Evolutionary conservation across 257 asterid species (phyloP).

Genomic region (Phtheirospermum japonicum): DNA sequence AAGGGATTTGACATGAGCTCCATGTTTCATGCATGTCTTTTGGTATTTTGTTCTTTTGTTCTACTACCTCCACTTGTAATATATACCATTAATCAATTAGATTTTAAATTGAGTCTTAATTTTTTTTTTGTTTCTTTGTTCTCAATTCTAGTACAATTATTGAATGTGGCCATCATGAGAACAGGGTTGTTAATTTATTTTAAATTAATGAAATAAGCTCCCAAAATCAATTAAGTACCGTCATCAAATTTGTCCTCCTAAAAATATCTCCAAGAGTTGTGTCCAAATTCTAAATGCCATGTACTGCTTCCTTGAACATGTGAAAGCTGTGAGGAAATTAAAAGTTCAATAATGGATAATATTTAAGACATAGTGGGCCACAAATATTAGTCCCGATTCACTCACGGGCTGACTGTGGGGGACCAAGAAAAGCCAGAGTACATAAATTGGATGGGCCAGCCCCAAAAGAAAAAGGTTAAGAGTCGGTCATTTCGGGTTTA

Average conservation of each 20-base stretch:
- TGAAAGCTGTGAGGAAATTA: background rate
- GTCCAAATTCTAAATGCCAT: too few species aligned
- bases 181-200: too few species aligned
- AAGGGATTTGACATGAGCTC: slow-evolving; percentile 32
- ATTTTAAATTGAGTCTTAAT: background rate
- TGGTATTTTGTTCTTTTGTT: background rate
- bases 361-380: background rate
- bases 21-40: slow-evolving; percentile 29
- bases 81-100: slow-evolving; percentile 18
- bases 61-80: slow-evolving; percentile 13
- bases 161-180: too few species aligned
- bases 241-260: background rate
- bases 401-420: background rate
- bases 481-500: background rate
- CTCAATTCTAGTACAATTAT: too few species aligned
- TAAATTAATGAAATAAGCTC: too few species aligned
- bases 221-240: too few species aligned
- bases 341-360: background rate
- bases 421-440: background rate
- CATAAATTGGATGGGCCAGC: background rate
- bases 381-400: background rate
- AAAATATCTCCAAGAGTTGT: too few species aligned
- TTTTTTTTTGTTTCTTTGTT: too few species aligned
- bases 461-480: background rate
- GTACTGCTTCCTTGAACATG: too few species aligned